Evolutionary conservation across 148 eudicot genomes (phyloP).

Genomic region (Bassia scoparia): DNA sequence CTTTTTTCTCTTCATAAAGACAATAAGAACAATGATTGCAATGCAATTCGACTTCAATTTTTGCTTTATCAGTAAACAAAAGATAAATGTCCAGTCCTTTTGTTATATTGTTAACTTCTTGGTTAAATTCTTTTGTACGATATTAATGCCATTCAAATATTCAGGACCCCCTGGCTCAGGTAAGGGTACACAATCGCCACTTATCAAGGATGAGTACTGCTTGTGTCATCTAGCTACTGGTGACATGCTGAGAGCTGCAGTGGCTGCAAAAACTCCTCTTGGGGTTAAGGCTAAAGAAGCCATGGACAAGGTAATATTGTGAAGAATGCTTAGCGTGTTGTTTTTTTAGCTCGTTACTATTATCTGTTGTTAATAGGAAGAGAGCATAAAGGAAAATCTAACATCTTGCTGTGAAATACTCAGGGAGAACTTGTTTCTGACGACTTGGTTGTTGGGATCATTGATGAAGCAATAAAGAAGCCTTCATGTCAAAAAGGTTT

Average conservation of each 20-base stretch:
- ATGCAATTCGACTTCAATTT: not conserved
- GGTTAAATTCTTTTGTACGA: not conserved
- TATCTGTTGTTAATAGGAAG: not conserved
- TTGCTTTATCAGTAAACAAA: too few species aligned
- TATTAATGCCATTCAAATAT: not conserved
- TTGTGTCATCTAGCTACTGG: constrained; percentile 96
- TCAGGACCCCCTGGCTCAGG: constrained; percentile 98
- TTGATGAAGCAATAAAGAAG: constrained; percentile 86
- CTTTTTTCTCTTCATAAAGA: not conserved
- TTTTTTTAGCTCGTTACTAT: not conserved
- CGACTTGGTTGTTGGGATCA: constrained; percentile 90
- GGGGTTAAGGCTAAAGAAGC: constrained; percentile 95
- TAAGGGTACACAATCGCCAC: constrained; percentile 95
- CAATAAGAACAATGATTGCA: not conserved
- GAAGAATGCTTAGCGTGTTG: not conserved
- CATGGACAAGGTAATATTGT: constrained; percentile 67
- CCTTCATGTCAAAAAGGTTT: constrained; percentile 95
- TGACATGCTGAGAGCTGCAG: constrained; percentile 99
- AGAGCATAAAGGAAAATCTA: not conserved
- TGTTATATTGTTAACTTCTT: not conserved
- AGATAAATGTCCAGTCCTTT: not conserved
- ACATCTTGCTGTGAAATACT: constrained; percentile 11
- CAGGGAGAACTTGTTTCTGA: constrained; percentile 90
- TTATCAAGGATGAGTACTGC: constrained; percentile 90
- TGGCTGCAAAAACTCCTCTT: constrained; percentile 83